Percentiles rank a stretch among this genome's conserved stretches.
Conservation (phyloP, 73 alveolate genomes). For the Tetrahymena elliotti region DNA sequence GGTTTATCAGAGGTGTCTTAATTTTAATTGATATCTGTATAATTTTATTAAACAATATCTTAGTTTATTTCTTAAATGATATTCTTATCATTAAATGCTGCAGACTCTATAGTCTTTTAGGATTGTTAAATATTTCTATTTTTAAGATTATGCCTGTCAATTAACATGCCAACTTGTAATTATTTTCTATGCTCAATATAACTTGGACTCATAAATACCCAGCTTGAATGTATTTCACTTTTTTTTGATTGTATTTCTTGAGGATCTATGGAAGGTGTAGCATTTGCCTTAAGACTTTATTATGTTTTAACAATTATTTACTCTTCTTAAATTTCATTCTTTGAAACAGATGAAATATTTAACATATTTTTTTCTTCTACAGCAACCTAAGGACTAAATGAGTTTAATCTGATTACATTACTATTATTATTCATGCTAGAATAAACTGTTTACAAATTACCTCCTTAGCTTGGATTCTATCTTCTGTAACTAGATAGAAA, state of each 20-base stretch:
- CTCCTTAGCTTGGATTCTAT: background rate
- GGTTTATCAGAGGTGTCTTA: background rate
- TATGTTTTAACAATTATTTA: background rate
- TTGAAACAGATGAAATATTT: background rate
- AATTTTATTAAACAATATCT: background rate
- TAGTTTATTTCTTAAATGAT: background rate
- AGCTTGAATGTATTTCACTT: background rate
- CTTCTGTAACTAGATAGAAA: background rate
- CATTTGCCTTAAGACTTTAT: background rate
- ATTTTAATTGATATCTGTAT: background rate
- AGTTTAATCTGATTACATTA: background rate
- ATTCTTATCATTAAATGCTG: background rate
- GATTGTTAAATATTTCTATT: background rate
- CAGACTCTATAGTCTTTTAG: background rate
- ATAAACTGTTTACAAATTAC: background rate
- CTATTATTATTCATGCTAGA: background rate
- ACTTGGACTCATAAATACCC: background rate
- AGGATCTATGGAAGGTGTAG: background rate
- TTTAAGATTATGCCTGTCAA: background rate
- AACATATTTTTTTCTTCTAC: background rate
- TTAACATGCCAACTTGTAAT: background rate
- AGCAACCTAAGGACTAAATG: background rate
- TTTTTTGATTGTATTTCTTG: background rate
- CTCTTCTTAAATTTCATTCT: background rate
- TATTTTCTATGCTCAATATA: background rate